Evolutionary conservation across 2,329 filamentous ascomycete genomes (phyloP).

Genomic region (Epichloe sibirici): DNA sequence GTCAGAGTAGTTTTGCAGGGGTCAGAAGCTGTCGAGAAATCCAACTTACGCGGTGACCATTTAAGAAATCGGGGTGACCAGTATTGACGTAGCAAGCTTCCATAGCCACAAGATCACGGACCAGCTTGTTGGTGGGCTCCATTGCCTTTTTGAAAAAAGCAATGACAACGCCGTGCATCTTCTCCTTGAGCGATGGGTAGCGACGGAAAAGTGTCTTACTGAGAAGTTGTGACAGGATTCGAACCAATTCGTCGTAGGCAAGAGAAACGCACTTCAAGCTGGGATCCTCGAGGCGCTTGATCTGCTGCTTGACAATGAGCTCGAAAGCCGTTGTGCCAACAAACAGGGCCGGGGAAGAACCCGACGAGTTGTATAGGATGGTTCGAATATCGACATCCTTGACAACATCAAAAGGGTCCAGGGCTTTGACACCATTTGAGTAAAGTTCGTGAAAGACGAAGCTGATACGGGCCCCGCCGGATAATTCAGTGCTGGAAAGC

Average conservation of each 20-base stretch:
- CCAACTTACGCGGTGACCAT: constrained; percentile 66
- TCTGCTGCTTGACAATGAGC: constrained; percentile 96
- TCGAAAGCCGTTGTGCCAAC: constrained; percentile 98
- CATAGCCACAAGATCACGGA: constrained; percentile 86
- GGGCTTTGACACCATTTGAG: constrained; percentile 91
- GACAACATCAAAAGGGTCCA: constrained; percentile 94
- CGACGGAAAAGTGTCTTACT: constrained; percentile 81
- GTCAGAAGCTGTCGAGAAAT: too few species aligned
- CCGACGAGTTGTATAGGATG: constrained; percentile 97
- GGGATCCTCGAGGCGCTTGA: constrained; percentile 89
- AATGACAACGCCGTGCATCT: constrained; percentile 87
- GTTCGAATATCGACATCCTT: constrained; percentile 97
- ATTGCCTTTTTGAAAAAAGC: constrained; percentile 95
- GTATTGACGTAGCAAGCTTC: constrained; percentile 98
- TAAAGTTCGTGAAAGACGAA: constrained; percentile 99
- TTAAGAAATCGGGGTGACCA: constrained; percentile 93
- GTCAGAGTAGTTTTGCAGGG: not conserved
- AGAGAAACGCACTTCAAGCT: constrained; percentile 95
- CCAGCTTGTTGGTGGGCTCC: constrained; percentile 96
- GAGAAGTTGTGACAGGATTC: constrained; percentile 83
- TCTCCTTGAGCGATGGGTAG: constrained; percentile 93
- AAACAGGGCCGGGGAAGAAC: constrained; percentile 89
- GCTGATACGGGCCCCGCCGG: constrained; percentile 93
- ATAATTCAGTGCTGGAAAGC: constrained; percentile 85
- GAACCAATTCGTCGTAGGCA: constrained; percentile 93